Percentiles rank a stretch among this genome's conserved stretches.
Evolutionary conservation across 2,329 filamentous ascomycete species (phyloP).

Genomic region (Alternaria longipes): DNA sequence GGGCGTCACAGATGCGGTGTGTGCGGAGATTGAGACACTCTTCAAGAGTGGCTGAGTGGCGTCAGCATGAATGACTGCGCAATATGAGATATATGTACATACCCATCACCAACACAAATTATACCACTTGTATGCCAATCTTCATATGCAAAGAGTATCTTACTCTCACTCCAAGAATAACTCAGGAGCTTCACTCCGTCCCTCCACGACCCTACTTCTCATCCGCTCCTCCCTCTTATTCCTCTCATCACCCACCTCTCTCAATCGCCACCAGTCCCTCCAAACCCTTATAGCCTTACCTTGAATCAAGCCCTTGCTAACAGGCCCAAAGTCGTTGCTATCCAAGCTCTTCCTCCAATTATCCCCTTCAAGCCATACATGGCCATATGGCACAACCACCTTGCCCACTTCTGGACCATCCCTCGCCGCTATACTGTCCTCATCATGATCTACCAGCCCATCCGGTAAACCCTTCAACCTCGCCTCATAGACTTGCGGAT

Average conservation of each 20-base stretch:
- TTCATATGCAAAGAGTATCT: not conserved
- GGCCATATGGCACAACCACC: slow-evolving; percentile 77
- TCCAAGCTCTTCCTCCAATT: slow-evolving; percentile 77
- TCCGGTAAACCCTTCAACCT: slow-evolving; percentile 36
- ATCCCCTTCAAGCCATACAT: slow-evolving; percentile 97
- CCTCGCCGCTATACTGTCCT: slow-evolving; percentile 22
- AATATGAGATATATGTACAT: slow-evolving; percentile 6
- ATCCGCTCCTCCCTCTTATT: slow-evolving; percentile 53
- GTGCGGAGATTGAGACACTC: slow-evolving; percentile 60
- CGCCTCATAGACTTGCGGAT: slow-evolving; percentile 24
- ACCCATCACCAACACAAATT: slow-evolving; percentile 6
- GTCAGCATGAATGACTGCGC: not conserved
- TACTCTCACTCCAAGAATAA: slow-evolving; percentile 34
- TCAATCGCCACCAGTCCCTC: slow-evolving; percentile 63
- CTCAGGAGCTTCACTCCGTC: slow-evolving; percentile 31
- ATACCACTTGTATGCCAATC: not conserved
- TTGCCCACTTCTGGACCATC: slow-evolving; percentile 30
- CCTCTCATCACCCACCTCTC: slow-evolving; percentile 62
- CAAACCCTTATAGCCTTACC: slow-evolving; percentile 78
- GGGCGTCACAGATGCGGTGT: slow-evolving; percentile 67
- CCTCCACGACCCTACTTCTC: slow-evolving; percentile 54
- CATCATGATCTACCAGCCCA: slow-evolving; percentile 38
- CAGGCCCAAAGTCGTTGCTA: slow-evolving; percentile 90
- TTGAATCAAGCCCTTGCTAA: slow-evolving; percentile 76
- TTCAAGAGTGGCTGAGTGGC: slow-evolving; percentile 29